Conservation (phyloP, 2,329 filamentous ascomycete genomes). For the Alternaria sp. region DNA sequence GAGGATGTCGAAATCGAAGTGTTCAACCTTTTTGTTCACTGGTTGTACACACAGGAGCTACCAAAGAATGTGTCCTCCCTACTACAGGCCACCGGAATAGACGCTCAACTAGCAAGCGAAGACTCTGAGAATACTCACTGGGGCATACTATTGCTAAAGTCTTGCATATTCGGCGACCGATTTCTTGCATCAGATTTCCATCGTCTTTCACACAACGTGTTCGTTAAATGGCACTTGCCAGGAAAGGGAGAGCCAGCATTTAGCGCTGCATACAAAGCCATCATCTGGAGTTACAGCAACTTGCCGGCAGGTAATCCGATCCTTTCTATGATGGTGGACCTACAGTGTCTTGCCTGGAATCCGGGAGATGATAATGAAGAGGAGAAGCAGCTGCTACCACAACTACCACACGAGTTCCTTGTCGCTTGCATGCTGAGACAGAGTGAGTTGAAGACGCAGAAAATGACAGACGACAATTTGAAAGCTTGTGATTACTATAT, state of each 20-base stretch:
- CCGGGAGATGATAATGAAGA: not conserved
- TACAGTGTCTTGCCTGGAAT: not conserved
- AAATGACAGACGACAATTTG: not conserved
- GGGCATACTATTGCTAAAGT: not conserved
- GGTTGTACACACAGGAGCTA: not conserved
- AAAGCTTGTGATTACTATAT: not conserved
- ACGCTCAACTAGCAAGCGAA: not conserved
- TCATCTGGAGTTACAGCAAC: not conserved
- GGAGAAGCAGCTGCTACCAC: not conserved
- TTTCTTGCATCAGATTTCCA: not conserved
- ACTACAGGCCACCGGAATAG: not conserved
- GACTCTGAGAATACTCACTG: not conserved
- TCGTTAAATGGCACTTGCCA: not conserved
- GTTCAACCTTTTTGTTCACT: not conserved
- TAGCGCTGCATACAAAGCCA: not conserved
- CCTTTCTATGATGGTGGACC: not conserved
- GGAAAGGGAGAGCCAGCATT: not conserved
- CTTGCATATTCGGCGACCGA: not conserved
- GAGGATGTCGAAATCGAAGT: not conserved
- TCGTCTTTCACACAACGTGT: not conserved
- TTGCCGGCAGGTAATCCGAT: not conserved
- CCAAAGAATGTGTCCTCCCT: not conserved
- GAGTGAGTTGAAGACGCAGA: not conserved
- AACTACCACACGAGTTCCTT: not conserved
- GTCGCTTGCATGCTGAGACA: not conserved